Base-by-base conservation (phyloP, 495 filamentous ascomycete species). In the Sphaerosporella brunnea region DNA sequence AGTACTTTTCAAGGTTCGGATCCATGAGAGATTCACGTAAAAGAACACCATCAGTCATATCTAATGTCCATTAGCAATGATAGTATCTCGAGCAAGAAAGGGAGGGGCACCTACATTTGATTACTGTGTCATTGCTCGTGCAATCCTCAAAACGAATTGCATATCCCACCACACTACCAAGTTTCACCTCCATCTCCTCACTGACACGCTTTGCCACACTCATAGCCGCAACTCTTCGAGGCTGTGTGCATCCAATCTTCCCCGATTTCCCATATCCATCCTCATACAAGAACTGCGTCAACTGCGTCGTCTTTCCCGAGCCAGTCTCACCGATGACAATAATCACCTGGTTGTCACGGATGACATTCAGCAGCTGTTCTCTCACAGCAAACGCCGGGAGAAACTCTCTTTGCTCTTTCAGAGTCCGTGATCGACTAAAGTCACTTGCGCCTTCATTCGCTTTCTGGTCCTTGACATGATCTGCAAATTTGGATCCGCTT, bases 101-200 rank as follows among this genome's bases (percentile, higher is more conserved):
- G 2, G 18, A 20, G 48, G 1, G 18, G 16, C 23, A 65, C 67
- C 62, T 54, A 72, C 69, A 99, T 64, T 99, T 99, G 63, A 99
- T 96, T 50, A 77, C 69, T 1, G 92, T 99, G 47, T 95, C 78
- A 52, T 82, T 81, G 63, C 82, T 88, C 2, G 92, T 99, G 63
- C 87, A 95, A 65, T 99, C 92, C 59, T 99, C 92, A 61, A 99
- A 99, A 23, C 92, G 86, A 62, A 99, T 99, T 1, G 92, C 88
- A 66, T 96, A 99, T 38, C 92, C 92, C 24, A 99, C 92, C 1
- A 76, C 66, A 34, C 77, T 78, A 19, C 92, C 92, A 11, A 99
- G 71, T 41, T 80, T 79, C n/a, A 93, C 84, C 55, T 93, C 85
- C 92, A 99, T 99, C 65, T 99, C 92, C 62, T 99, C 92, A 51